These are phyloP conservation scores for Sporobolomyces pararoseus DNA, from an alignment of 768 basidiomycete species.

Conservation along the genomic window DNA sequence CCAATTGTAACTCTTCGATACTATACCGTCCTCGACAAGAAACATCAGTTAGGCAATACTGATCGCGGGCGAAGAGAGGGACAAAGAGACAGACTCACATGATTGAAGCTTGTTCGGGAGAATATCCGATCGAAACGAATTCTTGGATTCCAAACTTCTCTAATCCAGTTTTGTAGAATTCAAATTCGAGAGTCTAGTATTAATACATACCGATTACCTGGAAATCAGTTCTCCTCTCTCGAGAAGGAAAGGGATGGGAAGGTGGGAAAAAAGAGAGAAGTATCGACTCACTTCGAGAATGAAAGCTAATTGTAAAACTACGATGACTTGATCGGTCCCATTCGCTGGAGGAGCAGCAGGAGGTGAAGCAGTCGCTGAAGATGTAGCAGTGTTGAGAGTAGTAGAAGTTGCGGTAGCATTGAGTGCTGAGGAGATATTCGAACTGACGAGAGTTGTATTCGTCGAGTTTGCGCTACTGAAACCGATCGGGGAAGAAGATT, in stretches of 20 bases:
- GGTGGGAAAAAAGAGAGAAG: neutral
- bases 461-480: too few relatives aligned
- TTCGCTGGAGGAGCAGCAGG: too few relatives aligned
- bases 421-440: too few relatives aligned
- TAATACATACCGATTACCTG: neutral
- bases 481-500: too few relatives aligned
- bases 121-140: conserved; percentile 29
- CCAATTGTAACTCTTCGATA: conserved; percentile 29
- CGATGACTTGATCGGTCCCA: neutral
- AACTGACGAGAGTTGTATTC: too few relatives aligned
- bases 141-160: conserved; percentile 13
- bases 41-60: too few relatives aligned
- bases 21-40: conserved; percentile 3
- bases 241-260: neutral
- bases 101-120: conserved; percentile 25
- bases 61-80: too few relatives aligned
- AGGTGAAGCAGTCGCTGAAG: too few relatives aligned
- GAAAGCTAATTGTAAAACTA: conserved; percentile 25
- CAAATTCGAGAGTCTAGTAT: conserved; percentile 26
- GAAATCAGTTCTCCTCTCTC: neutral
- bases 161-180: conserved; percentile 31
- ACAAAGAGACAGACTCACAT: conserved; percentile 6
- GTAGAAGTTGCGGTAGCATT: too few relatives aligned
- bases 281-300: conserved; percentile 22
- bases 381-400: too few relatives aligned